Percentiles rank a stretch among this genome's conserved stretches.
Evolutionary conservation across 148 eudicot species (phyloP).

Genomic region (Fagopyrum tataricum): DNA sequence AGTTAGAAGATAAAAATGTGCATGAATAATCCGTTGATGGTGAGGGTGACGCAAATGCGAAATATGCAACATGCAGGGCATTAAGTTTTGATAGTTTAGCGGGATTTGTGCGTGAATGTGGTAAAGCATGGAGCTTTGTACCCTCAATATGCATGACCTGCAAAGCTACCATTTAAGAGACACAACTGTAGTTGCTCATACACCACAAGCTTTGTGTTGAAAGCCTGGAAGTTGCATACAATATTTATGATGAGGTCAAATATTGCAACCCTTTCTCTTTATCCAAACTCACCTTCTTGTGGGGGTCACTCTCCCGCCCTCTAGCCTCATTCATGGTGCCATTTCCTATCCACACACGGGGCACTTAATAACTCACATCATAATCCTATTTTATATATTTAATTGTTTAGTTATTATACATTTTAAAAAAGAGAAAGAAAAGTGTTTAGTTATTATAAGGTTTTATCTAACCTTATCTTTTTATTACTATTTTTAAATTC

Average conservation of each 20-base stretch:
- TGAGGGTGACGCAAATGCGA: slow-evolving; percentile 5
- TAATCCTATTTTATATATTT: too few species aligned
- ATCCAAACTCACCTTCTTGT: slow-evolving; percentile 1
- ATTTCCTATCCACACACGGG: too few species aligned
- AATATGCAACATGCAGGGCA: neutral
- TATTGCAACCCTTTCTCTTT: neutral
- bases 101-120: neutral
- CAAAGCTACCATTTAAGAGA: neutral
- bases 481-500: too few species aligned
- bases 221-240: neutral
- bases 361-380: too few species aligned
- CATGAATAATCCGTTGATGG: too few species aligned
- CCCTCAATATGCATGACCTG: neutral
- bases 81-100: neutral
- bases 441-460: too few species aligned
- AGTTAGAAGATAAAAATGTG: too few species aligned
- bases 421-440: too few species aligned
- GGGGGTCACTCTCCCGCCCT: neutral
- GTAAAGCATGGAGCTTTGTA: neutral
- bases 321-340: too few species aligned
- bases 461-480: too few species aligned
- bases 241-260: neutral
- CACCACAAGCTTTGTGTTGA: neutral
- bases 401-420: too few species aligned
- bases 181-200: neutral